Base-by-base conservation (phyloP, 345 rosid genomes). In the Eucalyptus pauciflora region DNA sequence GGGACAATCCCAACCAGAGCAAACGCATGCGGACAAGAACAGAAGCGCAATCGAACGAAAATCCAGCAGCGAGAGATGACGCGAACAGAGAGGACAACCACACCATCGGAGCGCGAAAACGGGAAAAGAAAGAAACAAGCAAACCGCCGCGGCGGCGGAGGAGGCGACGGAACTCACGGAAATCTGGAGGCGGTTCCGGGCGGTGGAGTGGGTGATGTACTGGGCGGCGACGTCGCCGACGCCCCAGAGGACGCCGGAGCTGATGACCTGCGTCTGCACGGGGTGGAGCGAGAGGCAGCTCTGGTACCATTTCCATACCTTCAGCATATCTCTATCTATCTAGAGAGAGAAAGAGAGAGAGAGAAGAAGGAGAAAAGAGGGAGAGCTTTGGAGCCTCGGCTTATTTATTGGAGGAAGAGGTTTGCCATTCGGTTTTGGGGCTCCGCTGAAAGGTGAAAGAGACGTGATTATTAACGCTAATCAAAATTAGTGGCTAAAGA, bases 201-300 rank as follows among this genome's bases (percentile, higher is more conserved):
- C 92, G 31, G 98, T 96, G 87, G 96, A 91, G 88, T 96, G 96
- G 86, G 98, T 96, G 94, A 95, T 93, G 94, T 89, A 95, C 89
- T 97, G 98, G 89, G 99, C 99, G 76, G 97, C 93, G 89, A 97
- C 91, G 91, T 97, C 99, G 85, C 99, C 98, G 51, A 92, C 89
- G 91, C 96, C 96, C 99, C 99, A 97, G 8, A 97, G 95, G 81
- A 96, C 88, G 24, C 99, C 99, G 29, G 99, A 97, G 93, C 98
- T 96, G 80, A 97, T 90, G 86, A 96, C 93, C 91, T 97, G 99
- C 60, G 98, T 96, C 94, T 96, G 96, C 87, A 97, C 89, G 3
- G 99, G 98, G 89, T 96, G 96, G 83, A 92, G 88, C 45, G 94
- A 86, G 24, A 97, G 88, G 92, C 98, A 95, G 86, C 90, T 93